Evolutionary conservation across 1,139 yeast species (phyloP).

Genomic region (Suhomyces ambrosiae): DNA sequence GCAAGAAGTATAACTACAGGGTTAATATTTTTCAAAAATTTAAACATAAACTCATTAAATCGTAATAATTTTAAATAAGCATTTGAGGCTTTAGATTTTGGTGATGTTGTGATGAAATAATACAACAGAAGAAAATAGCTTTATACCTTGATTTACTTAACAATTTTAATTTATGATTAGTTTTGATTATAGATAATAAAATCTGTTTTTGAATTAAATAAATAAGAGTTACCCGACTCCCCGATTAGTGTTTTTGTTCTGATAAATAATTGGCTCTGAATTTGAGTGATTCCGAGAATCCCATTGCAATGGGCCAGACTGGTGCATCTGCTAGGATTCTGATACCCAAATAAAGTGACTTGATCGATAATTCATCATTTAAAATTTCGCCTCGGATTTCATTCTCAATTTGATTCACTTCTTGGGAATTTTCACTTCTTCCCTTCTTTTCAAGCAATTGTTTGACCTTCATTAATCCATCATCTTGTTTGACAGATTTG

Average conservation of each 20-base stretch:
- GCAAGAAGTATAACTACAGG: too few relatives aligned
- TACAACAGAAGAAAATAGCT: too few relatives aligned
- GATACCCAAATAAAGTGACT: slow-evolving; percentile 66
- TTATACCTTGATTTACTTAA: too few relatives aligned
- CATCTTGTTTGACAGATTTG: slow-evolving; percentile 34
- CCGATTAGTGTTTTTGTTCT: slow-evolving; percentile 1
- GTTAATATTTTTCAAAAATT: too few relatives aligned
- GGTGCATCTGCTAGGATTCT: slow-evolving; percentile 79
- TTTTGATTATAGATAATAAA: too few relatives aligned
- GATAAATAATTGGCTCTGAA: slow-evolving; percentile 53
- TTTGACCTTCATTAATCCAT: slow-evolving; percentile 24
- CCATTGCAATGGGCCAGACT: slow-evolving; percentile 77
- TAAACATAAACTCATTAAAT: too few relatives aligned
- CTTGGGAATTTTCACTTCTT: not conserved
- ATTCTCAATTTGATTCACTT: slow-evolving; percentile 4
- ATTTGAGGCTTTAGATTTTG: too few relatives aligned
- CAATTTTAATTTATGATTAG: not conserved
- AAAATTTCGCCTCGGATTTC: slow-evolving; percentile 18
- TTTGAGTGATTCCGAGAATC: slow-evolving; percentile 75
- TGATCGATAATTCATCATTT: slow-evolving; percentile 53
- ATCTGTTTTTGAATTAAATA: not conserved
- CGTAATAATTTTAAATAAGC: too few relatives aligned
- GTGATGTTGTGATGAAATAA: too few relatives aligned
- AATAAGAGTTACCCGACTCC: slow-evolving; percentile 6
- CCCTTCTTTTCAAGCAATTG: slow-evolving; percentile 25